Evolutionary conservation across 176 grass and related monocot genomes (phyloP).

Genomic region (Hordeum vulgare): DNA sequence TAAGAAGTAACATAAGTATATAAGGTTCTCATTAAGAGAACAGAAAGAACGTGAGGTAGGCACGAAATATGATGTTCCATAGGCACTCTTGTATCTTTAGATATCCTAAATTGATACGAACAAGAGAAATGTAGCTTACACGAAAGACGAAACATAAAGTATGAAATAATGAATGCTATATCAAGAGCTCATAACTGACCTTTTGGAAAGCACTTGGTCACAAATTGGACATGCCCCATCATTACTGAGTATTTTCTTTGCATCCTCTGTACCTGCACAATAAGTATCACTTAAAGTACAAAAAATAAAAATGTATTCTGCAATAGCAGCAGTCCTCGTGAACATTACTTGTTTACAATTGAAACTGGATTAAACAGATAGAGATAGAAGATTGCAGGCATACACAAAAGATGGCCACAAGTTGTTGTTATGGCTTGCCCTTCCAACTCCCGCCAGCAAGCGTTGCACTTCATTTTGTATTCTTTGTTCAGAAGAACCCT

Average conservation of each 20-base stretch:
- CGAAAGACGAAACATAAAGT: background rate
- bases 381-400: conserved; percentile 24
- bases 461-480: conserved; percentile 83
- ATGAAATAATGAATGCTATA: background rate
- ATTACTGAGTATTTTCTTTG: conserved; percentile 73
- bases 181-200: conserved; percentile 31
- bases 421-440: conserved; percentile 68
- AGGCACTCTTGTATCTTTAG: background rate
- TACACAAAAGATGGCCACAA: conserved; percentile 90
- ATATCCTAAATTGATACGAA: background rate
- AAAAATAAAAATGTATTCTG: conserved; percentile 9
- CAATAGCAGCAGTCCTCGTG: background rate
- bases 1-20: background rate
- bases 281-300: background rate
- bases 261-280: conserved; percentile 70
- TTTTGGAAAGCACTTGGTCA: conserved; percentile 90
- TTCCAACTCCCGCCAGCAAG: conserved; percentile 83
- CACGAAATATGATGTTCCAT: background rate
- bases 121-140: conserved; percentile 9
- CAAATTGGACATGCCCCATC: conserved; percentile 87
- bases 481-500: background rate
- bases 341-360: background rate
- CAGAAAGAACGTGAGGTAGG: background rate
- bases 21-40: background rate
- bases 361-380: background rate